These are phyloP conservation scores for Cladophialophora exuberans DNA, from an alignment of 2,329 filamentous ascomycete species.

Conservation along the genomic window DNA sequence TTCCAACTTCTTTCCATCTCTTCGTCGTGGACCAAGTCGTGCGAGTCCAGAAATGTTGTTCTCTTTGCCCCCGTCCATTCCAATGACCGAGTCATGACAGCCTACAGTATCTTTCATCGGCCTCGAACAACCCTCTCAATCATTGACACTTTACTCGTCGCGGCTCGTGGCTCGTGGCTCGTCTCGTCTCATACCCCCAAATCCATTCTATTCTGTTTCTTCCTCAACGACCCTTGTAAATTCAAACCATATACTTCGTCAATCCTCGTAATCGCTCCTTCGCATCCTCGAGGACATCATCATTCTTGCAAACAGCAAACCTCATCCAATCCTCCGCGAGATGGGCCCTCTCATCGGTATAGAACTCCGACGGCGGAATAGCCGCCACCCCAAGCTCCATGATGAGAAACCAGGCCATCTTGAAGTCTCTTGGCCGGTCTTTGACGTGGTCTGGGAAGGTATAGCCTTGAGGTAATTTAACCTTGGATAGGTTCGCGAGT, in stretches of 20 bases:
- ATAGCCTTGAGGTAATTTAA: constrained; percentile 81
- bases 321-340: constrained; percentile 91
- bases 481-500: constrained; percentile 87
- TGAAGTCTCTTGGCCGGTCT: constrained; percentile 85
- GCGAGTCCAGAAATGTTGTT: no score
- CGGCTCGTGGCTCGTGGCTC: no score
- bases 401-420: constrained; percentile 95
- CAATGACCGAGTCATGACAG: no score
- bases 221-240: no score
- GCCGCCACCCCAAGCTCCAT: constrained; percentile 94
- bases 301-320: constrained; percentile 95
- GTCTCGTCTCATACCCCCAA: no score
- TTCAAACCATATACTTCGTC: constrained; percentile 66
- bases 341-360: constrained; percentile 79
- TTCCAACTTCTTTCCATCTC: no score
- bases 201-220: no score
- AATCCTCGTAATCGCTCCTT: constrained; percentile 74
- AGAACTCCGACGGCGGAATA: constrained; percentile 96
- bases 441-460: constrained; percentile 88
- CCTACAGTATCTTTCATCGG: no score
- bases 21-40: no score
- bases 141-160: no score
- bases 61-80: no score
- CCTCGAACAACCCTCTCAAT: no score
- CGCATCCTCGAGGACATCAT: constrained; percentile 77